Evolutionary conservation across 768 basidiomycete genomes (phyloP), one percentile per base, ranked within the genome.

Genomic region (Lyophyllum atratum): DNA sequence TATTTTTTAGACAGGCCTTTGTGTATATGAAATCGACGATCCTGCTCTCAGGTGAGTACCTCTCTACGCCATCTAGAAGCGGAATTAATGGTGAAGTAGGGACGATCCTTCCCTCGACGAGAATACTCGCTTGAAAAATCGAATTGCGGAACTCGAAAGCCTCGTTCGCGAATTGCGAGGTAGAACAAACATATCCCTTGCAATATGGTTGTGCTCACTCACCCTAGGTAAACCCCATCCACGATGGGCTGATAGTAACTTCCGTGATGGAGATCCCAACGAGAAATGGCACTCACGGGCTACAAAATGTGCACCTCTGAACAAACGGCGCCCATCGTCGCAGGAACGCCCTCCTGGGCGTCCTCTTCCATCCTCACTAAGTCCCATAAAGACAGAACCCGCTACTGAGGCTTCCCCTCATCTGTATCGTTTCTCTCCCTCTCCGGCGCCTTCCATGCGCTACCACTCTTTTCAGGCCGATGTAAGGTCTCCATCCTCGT

Each of bases 21-120:
- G 94, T 70, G 93, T 96, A 0, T 96, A 96, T 64, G 94, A 96
- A 68, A 90, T 95, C 61, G 94, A 95, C 69, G 93, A 93, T 72
- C 91, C 91, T 14, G 86, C 89, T 10, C 74, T 90, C 34, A 81
- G 90, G 92, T 90, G 61, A 55, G 79, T 67, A 4, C 49, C 39
- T 34, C 26, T 28, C 49, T 24, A 47, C 17, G 24, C 15, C 19
- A 9, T 21, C 52, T 25, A 43, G 34, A 51, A 31, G 12, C 22
- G 21, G 17, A 33, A 52, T 37, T 60, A 52, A 53, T 54, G 45
- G 46, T 57, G 48, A 40, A 24, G 25, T 71, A 92, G 92, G 70
- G 91, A 93, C 68, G 92, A 95, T 73, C 92, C 93, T 11, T 84
- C 86, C 44, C 72, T 93, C n/a, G 90, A 93, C 67, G 94, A 96